These are phyloP conservation scores for Chaetomium fimeti DNA, from an alignment of 495 filamentous ascomycete species.

Conservation along the genomic window DNA sequence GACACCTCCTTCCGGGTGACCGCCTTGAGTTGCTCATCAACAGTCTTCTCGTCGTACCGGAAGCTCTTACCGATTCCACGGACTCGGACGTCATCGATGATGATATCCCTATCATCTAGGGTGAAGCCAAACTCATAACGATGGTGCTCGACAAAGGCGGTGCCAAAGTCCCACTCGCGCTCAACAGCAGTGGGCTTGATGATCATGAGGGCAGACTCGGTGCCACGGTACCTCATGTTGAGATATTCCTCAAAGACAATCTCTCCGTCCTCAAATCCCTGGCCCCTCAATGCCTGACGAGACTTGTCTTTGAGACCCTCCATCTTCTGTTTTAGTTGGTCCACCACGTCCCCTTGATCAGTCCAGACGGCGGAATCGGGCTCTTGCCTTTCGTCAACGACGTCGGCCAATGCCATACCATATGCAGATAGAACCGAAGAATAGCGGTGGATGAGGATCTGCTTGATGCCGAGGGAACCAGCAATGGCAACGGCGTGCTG, in stretches of 20 bases:
- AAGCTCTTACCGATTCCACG: constrained; percentile 87
- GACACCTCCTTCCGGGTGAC: constrained; percentile 51
- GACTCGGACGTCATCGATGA: constrained; percentile 89
- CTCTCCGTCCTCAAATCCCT: constrained; percentile 69
- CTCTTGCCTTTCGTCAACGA: constrained; percentile 88
- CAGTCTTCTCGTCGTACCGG: constrained; percentile 71
- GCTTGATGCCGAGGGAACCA: constrained; percentile 77
- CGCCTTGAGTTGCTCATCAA: constrained; percentile 72
- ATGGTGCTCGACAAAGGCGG: constrained; percentile 82
- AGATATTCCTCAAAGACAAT: constrained; percentile 85
- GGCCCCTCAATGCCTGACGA: constrained; percentile 59
- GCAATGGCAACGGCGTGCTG: constrained; percentile 98
- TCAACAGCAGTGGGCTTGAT: constrained; percentile 62
- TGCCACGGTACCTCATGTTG: constrained; percentile 86
- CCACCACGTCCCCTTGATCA: constrained; percentile 53
- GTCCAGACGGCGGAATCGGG: constrained; percentile 81
- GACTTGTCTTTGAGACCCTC: constrained; percentile 68
- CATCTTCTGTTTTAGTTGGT: constrained; percentile 56
- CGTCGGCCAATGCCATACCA: constrained; percentile 94
- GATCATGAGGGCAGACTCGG: constrained; percentile 85
- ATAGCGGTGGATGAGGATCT: constrained; percentile 87
- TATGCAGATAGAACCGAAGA: constrained; percentile 95
- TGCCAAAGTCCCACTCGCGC: constrained; percentile 73
- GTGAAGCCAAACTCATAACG: constrained; percentile 95
- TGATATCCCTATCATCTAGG: constrained; percentile 81